Base-by-base conservation (phyloP, 192 early-diverging fungal species). In the Jimgerdemannia lactiflua region DNA sequence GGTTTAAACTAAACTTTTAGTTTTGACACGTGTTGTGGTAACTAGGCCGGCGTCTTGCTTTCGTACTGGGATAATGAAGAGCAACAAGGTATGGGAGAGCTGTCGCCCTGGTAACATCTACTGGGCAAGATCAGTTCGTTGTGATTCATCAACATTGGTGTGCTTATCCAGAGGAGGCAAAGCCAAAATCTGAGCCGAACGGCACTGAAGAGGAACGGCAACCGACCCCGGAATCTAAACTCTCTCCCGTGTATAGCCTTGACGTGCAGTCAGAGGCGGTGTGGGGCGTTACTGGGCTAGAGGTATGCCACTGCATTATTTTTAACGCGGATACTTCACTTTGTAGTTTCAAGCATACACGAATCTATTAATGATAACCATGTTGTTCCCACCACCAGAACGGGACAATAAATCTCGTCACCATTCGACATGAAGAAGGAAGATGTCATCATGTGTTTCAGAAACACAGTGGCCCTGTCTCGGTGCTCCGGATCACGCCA, bases 361-460 rank as follows among this genome's bases (percentile, higher is more conserved):
- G 20, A 77, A 59, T 39, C 14, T 59, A 59, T 59, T 59, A 59
- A 59, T 14, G 8, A 59, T 59, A 29, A 65, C 19, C 64, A 65
- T 14, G 18, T 44, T 44, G 43, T 29, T 71, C 19, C 72, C 44
- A 41, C 65, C 68, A 43, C 67, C 74, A 92, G 85, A 94, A 88
- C 73, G 96, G 97, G 3, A 81, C 86, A 6, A 94, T 99, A 40
- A 95, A 94, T 71, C 78, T 99, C 41, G 95, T 89, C 86, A 91
- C 91, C 2, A 90, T 97, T 3, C 86, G 97, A 49, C 95, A 98
- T 75, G 96, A 99, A 73, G 98, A 99, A 84, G 98, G 97, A 4
- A 88, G 88, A 41, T 93, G 94, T 59, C 92, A 96, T 64, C 88
- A 95, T 76, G 87, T 95, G 1, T 86, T 99, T 43, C 80, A 88